A percentile compares a stretch with the other conserved stretches of the same genome.
These are phyloP conservation scores for Lentithecium fluviatile DNA, from an alignment of 495 filamentous ascomycete species.

Conservation along the genomic window DNA sequence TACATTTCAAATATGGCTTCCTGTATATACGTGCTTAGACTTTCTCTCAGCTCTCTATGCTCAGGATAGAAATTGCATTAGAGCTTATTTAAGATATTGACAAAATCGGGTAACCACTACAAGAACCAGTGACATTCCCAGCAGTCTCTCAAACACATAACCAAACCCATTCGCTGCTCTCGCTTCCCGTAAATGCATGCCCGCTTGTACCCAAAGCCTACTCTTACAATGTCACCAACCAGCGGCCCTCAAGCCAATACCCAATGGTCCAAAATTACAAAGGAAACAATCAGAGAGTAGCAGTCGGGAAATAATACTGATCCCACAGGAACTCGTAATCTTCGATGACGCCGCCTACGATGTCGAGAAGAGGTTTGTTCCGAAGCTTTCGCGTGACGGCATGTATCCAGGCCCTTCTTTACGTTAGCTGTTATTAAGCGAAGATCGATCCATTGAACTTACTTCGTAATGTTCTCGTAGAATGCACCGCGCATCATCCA, in stretches of 20 bases:
- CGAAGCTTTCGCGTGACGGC: conserved; percentile 65
- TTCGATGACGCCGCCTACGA: conserved; percentile 79
- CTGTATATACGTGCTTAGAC: too few species aligned
- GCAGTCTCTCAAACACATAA: too few species aligned
- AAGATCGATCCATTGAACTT: conserved; percentile 29
- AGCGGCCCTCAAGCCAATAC: background rate
- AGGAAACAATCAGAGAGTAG: conserved; percentile 54
- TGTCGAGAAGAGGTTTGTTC: conserved; percentile 70
- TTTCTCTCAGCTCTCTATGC: too few species aligned
- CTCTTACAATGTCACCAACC: conserved; percentile 17
- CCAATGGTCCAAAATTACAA: background rate
- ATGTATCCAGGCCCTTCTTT: conserved; percentile 57
- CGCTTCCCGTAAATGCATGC: too few species aligned
- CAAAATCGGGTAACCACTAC: too few species aligned
- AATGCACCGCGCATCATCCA: conserved; percentile 95
- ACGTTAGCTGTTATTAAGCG: conserved; percentile 39
- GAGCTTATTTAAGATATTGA: too few species aligned
- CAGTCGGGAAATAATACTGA: conserved; percentile 87
- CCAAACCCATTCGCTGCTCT: too few species aligned
- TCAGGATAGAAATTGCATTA: too few species aligned
- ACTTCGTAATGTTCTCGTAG: conserved; percentile 91
- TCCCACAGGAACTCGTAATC: conserved; percentile 99
- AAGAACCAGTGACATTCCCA: too few species aligned
- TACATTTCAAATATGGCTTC: too few species aligned
- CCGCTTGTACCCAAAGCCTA: background rate